Evolutionary conservation across 2,329 filamentous ascomycete species (phyloP).

Genomic region (Cercospora berteroae): DNA sequence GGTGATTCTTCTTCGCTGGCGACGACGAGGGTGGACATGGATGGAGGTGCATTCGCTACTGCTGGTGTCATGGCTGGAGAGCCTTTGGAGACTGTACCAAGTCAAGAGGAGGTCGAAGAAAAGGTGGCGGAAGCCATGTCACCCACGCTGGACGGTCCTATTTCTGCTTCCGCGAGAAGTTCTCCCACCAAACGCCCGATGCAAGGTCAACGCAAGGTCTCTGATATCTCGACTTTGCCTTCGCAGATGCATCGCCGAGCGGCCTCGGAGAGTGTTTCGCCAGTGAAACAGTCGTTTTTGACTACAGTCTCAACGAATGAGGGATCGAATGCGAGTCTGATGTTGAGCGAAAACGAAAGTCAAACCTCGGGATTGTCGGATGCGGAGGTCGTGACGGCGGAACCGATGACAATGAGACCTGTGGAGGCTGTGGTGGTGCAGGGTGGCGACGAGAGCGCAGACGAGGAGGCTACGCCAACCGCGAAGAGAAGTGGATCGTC

Average conservation of each 20-base stretch:
- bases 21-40: neutral
- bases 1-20: neutral
- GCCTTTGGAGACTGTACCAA: slow-evolving; percentile 12
- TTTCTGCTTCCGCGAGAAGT: neutral
- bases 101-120: slow-evolving; percentile 3
- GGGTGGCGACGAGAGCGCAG: neutral
- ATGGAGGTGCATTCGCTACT: neutral
- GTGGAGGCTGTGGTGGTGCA: slow-evolving; percentile 14
- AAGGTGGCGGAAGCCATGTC: neutral
- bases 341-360: slow-evolving; percentile 3
- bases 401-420: slow-evolving; percentile 14
- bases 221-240: slow-evolving; percentile 29
- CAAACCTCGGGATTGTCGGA: slow-evolving; percentile 11
- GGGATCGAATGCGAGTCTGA: neutral
- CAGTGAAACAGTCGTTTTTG: neutral
- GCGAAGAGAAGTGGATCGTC: slow-evolving; percentile 2
- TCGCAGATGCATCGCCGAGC: slow-evolving; percentile 5
- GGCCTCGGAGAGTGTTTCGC: slow-evolving; percentile 4
- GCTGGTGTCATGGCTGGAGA: neutral
- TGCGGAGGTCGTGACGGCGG: slow-evolving; percentile 12
- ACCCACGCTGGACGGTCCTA: neutral
- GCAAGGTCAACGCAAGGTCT: slow-evolving; percentile 27
- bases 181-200: neutral
- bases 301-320: neutral
- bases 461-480: slow-evolving; percentile 22